A percentile compares a stretch with the other conserved stretches of the same genome.
These are phyloP conservation scores for Taphrina wiesneri DNA, from an alignment of 1,139 yeast species.

Conservation along the genomic window DNA sequence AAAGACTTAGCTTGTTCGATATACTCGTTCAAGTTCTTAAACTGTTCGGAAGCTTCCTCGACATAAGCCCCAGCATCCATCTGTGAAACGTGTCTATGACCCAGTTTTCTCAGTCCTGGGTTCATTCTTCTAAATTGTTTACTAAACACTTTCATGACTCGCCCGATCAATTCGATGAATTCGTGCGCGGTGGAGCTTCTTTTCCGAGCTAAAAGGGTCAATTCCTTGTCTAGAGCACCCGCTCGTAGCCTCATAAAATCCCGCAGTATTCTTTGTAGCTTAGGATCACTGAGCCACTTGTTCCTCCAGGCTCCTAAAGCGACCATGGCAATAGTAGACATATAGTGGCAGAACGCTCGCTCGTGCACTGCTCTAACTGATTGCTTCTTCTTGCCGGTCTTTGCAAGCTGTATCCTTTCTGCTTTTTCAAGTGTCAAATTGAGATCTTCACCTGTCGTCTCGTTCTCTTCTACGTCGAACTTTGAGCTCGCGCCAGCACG, in stretches of 20 bases:
- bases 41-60: slow-evolving; percentile 39
- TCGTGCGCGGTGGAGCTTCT: neutral
- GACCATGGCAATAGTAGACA: slow-evolving; percentile 59
- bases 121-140: slow-evolving; percentile 45
- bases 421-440: slow-evolving; percentile 25
- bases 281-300: slow-evolving; percentile 66
- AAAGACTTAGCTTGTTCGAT: slow-evolving; percentile 49
- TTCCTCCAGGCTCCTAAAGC: slow-evolving; percentile 69
- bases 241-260: neutral
- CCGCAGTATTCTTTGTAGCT: slow-evolving; percentile 45
- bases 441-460: neutral
- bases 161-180: slow-evolving; percentile 29
- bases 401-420: slow-evolving; percentile 19
- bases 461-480: neutral
- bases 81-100: slow-evolving; percentile 18
- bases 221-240: slow-evolving; percentile 2
- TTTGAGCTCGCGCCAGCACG: slow-evolving; percentile 15
- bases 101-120: slow-evolving; percentile 35
- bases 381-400: slow-evolving; percentile 40
- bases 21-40: slow-evolving; percentile 48
- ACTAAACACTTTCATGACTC: slow-evolving; percentile 51
- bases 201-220: neutral
- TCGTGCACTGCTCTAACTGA: slow-evolving; percentile 60
- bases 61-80: slow-evolving; percentile 28
- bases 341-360: slow-evolving; percentile 59